Evolutionary conservation across 768 basidiomycete species (phyloP), one percentile per base, ranked within the genome.

Genomic region (Leccinum ochraceum): DNA sequence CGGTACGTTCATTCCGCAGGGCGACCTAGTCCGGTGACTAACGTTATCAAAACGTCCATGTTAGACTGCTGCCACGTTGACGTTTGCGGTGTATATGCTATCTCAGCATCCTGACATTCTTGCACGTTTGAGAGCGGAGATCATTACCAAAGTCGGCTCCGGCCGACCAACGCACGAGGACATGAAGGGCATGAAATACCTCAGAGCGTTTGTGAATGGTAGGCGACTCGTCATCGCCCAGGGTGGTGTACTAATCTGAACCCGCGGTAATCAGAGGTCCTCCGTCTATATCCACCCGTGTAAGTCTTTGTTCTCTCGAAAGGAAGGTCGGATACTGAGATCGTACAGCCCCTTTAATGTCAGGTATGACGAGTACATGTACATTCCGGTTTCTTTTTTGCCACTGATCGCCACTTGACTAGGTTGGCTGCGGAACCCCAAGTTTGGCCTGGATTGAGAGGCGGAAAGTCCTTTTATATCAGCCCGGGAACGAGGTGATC

Each of bases 171-270:
- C 80, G 2, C 81, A 80, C 56, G 82, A 84, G 49, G 82, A 86
- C 62, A 80, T 88, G 63, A 76, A 76, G 32, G 83, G 83, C 4
- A 84, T 88, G 84, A 86, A 83, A 67, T 88, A 82, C 62, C 70
- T 88, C 16, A 76, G 84, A 30, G 87, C 87, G 1, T 83, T 88
- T 24, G 80, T 88, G 52, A 88, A 88, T 62, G 86, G 86, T 86
- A 22, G 10, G 74, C 54, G 3, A 49, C 8, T 42, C 28, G 30
- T 30, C 11, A 7, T 37, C 28, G 17, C n/a, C 3, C 17, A 11
- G 4, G 30, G 5, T 11, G 28, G 8, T 50, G 6, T 16, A 48
- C 56, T 55, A 6, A 72, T 58, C 30, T 30, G 44, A 20, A 44
- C n/a, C 44, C n/a, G n/a, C 30, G 36, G 9, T 44, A 20, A 17